Conservation (phyloP, 139 green algal species). For the Trebouxia sp. region DNA sequence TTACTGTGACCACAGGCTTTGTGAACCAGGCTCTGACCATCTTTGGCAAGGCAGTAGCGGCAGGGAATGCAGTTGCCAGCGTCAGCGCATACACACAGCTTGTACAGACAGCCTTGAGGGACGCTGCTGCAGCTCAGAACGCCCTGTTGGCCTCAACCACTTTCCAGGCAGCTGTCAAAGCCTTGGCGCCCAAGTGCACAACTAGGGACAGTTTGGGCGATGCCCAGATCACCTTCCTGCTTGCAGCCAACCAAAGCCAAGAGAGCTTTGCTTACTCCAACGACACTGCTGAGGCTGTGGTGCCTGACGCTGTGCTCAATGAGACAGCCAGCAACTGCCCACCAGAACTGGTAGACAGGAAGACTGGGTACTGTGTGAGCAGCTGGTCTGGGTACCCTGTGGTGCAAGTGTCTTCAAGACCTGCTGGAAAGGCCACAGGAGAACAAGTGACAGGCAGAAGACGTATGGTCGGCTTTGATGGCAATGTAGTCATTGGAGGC, state of each 20-base stretch:
- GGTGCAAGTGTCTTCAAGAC: neutral
- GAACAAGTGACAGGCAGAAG: neutral
- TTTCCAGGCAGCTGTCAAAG: constrained; percentile 3
- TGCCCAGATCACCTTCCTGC: neutral
- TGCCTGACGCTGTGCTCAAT: neutral
- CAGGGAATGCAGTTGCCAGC: neutral
- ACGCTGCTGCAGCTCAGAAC: neutral
- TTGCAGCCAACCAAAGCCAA: neutral
- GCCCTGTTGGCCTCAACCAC: neutral
- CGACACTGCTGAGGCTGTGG: neutral
- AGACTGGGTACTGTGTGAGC: neutral
- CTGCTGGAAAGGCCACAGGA: neutral
- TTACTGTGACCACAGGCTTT: neutral
- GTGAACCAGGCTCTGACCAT: neutral
- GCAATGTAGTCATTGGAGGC: constrained; percentile 27
- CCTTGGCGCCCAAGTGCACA: neutral
- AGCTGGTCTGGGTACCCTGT: constrained; percentile 1
- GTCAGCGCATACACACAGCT: constrained; percentile 17
- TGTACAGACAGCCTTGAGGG: neutral
- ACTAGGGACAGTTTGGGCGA: neutral
- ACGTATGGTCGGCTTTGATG: neutral
- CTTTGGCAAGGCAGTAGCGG: neutral
- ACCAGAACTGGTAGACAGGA: neutral
- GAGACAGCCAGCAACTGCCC: neutral
- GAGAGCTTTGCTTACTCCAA: constrained; percentile 11